These are phyloP conservation scores for Citrus trifoliata DNA, from an alignment of 345 rosid genomes.

Conservation along the genomic window DNA sequence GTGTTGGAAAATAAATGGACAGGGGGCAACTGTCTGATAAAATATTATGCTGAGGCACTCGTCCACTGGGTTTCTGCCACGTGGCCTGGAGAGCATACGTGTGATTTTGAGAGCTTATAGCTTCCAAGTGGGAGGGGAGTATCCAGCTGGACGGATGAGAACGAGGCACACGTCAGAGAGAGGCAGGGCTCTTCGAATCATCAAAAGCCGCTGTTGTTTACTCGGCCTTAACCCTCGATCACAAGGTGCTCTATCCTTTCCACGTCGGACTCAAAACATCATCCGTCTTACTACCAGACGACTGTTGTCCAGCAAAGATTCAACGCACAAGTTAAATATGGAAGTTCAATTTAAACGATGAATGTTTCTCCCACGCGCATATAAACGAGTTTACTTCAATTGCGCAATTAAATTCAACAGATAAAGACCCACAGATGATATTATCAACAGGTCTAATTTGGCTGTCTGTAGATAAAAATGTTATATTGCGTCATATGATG, in stretches of 20 bases:
- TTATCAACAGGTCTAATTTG: too few relatives aligned
- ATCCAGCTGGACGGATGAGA: not conserved
- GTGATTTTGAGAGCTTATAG: not conserved
- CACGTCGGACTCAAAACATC: conserved; percentile 9
- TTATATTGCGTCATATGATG: too few relatives aligned
- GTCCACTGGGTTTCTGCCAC: not conserved
- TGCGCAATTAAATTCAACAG: not conserved
- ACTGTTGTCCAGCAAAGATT: not conserved
- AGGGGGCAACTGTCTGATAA: too few relatives aligned
- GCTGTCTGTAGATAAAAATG: too few relatives aligned
- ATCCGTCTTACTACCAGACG: not conserved
- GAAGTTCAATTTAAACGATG: too few relatives aligned
- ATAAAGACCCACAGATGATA: too few relatives aligned
- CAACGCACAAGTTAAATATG: not conserved
- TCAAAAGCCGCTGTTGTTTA: conserved; percentile 12
- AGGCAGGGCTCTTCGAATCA: not conserved
- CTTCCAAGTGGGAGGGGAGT: not conserved
- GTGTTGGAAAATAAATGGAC: not conserved
- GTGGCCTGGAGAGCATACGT: not conserved
- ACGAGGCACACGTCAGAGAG: conserved; percentile 11
- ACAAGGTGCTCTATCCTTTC: conserved; percentile 12
- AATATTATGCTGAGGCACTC: too few relatives aligned
- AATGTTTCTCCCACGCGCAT: not conserved
- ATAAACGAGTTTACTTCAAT: too few relatives aligned
- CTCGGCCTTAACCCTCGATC: not conserved